Evolutionary conservation across 2,329 filamentous ascomycete genomes (phyloP).

Genomic region (Colletotrichum euphorbiae): DNA sequence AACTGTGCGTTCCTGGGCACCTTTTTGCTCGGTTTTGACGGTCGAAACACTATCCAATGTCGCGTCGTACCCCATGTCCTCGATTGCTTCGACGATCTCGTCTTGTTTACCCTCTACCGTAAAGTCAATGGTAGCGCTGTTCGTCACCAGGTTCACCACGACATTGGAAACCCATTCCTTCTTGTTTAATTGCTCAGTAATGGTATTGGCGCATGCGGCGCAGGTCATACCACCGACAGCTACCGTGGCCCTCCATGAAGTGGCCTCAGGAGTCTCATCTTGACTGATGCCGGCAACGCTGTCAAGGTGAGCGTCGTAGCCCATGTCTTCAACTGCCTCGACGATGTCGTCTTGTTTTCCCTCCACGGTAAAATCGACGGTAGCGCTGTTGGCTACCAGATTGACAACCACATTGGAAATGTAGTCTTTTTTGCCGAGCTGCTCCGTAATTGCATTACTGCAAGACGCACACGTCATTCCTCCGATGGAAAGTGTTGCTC

Average conservation of each 20-base stretch:
- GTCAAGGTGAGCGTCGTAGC: slow-evolving; percentile 73
- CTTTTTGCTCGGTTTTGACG: slow-evolving; percentile 45
- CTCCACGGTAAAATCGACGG: slow-evolving; percentile 63
- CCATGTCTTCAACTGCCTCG: slow-evolving; percentile 69
- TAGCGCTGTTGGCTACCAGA: slow-evolving; percentile 75
- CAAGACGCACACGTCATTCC: slow-evolving; percentile 83
- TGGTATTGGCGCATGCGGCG: slow-evolving; percentile 73
- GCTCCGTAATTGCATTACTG: slow-evolving; percentile 70
- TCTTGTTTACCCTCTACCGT: slow-evolving; percentile 40
- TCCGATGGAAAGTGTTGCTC: slow-evolving; percentile 68
- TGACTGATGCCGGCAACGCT: slow-evolving; percentile 57
- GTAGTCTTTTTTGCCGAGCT: slow-evolving; percentile 68
- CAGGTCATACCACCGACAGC: slow-evolving; percentile 81
- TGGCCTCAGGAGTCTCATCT: slow-evolving; percentile 57
- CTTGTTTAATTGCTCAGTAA: slow-evolving; percentile 70
- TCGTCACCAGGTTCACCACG: slow-evolving; percentile 67
- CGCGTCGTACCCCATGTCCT: slow-evolving; percentile 70
- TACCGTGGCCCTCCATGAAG: slow-evolving; percentile 64
- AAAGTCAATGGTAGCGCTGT: slow-evolving; percentile 68
- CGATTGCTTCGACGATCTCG: slow-evolving; percentile 52
- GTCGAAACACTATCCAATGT: slow-evolving; percentile 58
- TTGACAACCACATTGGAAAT: slow-evolving; percentile 71
- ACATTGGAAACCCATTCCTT: slow-evolving; percentile 64
- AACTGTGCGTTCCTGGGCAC: slow-evolving; percentile 63
- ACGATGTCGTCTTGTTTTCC: slow-evolving; percentile 49